Evolutionary conservation across 2,329 filamentous ascomycete species (phyloP), one percentile per base, ranked within the genome.

Genomic region (Lecanicillium sp.): DNA sequence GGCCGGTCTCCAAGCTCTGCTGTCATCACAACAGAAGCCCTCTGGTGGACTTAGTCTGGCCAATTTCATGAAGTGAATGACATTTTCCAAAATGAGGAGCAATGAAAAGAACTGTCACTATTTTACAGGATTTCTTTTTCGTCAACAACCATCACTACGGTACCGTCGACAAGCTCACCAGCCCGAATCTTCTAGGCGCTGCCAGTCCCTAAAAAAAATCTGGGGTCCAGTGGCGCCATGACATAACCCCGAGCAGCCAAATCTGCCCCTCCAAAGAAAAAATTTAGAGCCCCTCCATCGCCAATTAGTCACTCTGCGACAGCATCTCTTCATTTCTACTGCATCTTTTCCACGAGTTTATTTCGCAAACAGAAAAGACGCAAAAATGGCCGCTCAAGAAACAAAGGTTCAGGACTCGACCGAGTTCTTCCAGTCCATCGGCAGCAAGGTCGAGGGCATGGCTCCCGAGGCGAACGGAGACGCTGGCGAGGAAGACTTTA

Each of bases 371-470:
- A n/a, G n/a, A 33, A 14, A 45, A 38, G 10, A 20, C 21, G 36
- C 41, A 24, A 56, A 54, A 54, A 79, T 78, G 74, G 60, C 72
- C 50, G 58, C 62, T 44, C 58, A 68, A 42, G 66, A 66, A 24
- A 54, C 62, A 58, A 47, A 62, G 41, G 62, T 66, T 44, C 67
- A 67, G 36, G 67, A 65, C 27, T 62, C 70, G 20, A 63, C 69
- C 52, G 73, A 81, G 45, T 77, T 81, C 59, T 84, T 84, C 62
- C 73, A 81, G 58, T 69, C 76, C 48, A 81, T 85, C 58, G 81
- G 81, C 50, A 70, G 75, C 57, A 81, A 82, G 67, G 80, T 74
- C 51, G 72, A 77, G 54, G 70, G 74, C 52, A 64, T 81, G 41
- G 70, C 67, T 14, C 60, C 68, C 33, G 59, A 63, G 46, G 59